Percentiles rank a stretch among this genome's conserved stretches.
phyloP scores from a whole-genome alignment of 23 red algal species.

The Cyanidiococcus yangmingshanensis region DNA sequence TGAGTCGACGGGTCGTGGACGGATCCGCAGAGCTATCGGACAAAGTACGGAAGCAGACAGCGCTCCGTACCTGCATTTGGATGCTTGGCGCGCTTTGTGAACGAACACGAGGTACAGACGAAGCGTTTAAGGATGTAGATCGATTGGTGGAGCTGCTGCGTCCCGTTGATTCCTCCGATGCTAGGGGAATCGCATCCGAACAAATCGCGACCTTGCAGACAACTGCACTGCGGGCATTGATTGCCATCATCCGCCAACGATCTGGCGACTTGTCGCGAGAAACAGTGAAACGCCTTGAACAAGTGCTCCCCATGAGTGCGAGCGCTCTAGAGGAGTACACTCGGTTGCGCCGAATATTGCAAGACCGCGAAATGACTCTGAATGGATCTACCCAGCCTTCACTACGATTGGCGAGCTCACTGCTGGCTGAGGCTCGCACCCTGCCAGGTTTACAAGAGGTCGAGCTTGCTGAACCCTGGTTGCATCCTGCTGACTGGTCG shows the following conservation, averaged over 20 bases:
- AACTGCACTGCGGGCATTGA: neutral
- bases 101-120: neutral
- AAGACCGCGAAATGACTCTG: too few species aligned
- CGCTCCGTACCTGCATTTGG: neutral
- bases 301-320: neutral
- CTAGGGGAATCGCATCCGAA: neutral
- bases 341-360: neutral
- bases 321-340: neutral
- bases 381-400: too few species aligned
- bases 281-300: neutral
- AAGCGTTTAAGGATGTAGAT: neutral
- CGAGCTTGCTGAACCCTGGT: too few species aligned
- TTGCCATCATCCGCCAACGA: neutral
- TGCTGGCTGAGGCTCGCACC: too few species aligned
- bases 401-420: too few species aligned
- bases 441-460: too few species aligned
- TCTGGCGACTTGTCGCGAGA: neutral
- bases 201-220: neutral
- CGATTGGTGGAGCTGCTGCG: neutral
- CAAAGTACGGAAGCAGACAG: neutral
- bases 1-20: neutral
- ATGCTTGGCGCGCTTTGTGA: neutral
- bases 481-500: too few species aligned
- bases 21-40: neutral
- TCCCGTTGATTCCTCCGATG: neutral